Evolutionary conservation across 257 asterid species (phyloP), one percentile per base, ranked within the genome.

Genomic region (Primulina eburnea): DNA sequence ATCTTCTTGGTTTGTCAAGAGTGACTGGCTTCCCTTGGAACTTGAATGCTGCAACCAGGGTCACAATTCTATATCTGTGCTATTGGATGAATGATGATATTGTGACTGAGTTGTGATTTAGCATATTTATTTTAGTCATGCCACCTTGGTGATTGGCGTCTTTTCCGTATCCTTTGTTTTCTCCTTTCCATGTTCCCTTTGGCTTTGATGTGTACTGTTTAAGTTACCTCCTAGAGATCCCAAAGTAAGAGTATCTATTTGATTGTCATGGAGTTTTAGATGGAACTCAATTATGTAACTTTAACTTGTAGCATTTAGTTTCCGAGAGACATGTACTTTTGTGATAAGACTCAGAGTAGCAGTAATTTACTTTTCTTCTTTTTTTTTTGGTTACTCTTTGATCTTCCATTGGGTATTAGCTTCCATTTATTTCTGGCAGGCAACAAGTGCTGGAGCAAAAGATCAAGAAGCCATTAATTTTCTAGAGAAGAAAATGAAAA

Each of bases 381-480:
- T 62, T 64, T 62, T 64, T 17, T 64, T 32, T 30, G 59, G 20
- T 52, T 47, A 20, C 43, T 73, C 38, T 74, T 62, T 60, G 28
- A 62, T 28, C 34, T 58, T 34, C 34, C 17, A 56, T 55, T 57
- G 38, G 52, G 58, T n/a, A 37, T 69, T 30, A 66, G 40, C 38
- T 72, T 81, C 58, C 40, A 28, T 65, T 60, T 71, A 65, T 53
- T 73, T 73, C 72, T 75, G 75, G 38, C 72, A 93, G 98, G 98
- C 98, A 67, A 89, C 97, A 60, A 93, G 98, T 79, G 96, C 97
- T 61, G 97, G 98, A 74, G 81, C 92, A 30, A 93, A 93, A 80
- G 98, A 93, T 75, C 98, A 93, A 85, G 98, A 90, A 77, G 97
- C 97, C 53, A 85, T 93, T 60, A 93, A 93, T 65, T 90, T 93